These are phyloP conservation scores for Phytopythium sindhum DNA, from an alignment of 352 stramenopile genomes.

Conservation along the genomic window DNA sequence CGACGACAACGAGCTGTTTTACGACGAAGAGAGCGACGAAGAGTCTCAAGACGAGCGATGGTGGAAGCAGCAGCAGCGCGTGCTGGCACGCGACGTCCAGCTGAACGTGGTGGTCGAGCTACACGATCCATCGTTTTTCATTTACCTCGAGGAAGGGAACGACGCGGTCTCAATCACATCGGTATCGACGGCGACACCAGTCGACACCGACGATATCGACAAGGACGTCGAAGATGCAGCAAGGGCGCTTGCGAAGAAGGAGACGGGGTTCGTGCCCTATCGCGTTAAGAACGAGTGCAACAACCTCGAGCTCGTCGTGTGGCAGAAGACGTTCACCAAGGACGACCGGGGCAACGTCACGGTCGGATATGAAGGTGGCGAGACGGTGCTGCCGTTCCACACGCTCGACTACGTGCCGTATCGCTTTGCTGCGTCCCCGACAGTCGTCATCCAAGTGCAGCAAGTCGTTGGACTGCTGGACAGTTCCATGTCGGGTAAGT, in stretches of 20 bases:
- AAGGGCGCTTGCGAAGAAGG: background rate
- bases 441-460: slow-evolving; percentile 73
- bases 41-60: slow-evolving; percentile 3
- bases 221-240: slow-evolving; percentile 9
- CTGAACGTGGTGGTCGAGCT: slow-evolving; percentile 79
- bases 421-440: slow-evolving; percentile 54
- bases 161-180: slow-evolving; percentile 14
- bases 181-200: slow-evolving; percentile 11
- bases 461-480: slow-evolving; percentile 35
- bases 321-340: slow-evolving; percentile 69
- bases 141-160: slow-evolving; percentile 51
- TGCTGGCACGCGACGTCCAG: slow-evolving; percentile 37
- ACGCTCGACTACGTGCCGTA: slow-evolving; percentile 82
- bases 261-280: slow-evolving; percentile 58
- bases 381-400: slow-evolving; percentile 71
- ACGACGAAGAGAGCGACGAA: slow-evolving; percentile 38
- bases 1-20: slow-evolving; percentile 28
- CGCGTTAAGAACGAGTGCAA: slow-evolving; percentile 85
- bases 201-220: slow-evolving; percentile 9
- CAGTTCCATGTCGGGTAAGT: background rate
- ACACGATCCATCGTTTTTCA: slow-evolving; percentile 72
- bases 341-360: slow-evolving; percentile 43
- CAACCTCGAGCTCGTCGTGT: slow-evolving; percentile 69
- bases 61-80: slow-evolving; percentile 15
- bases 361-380: slow-evolving; percentile 59